These are phyloP conservation scores for Phytomonas sp. DNA, from an alignment of 208 protist genomes.

Conservation along the genomic window DNA sequence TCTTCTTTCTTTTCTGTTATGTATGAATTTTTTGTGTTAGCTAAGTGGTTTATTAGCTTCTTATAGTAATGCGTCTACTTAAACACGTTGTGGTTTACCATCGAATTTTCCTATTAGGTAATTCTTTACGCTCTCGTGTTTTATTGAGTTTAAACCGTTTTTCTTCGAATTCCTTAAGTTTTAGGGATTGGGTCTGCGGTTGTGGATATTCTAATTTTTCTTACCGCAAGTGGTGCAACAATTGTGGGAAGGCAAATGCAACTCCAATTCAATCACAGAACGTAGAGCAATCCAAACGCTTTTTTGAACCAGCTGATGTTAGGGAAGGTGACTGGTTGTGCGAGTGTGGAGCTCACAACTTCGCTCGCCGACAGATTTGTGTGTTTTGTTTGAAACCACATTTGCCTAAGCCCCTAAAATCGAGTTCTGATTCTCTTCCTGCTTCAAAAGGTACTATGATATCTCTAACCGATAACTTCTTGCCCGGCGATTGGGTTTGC, in stretches of 20 bases:
- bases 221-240: conserved; percentile 7
- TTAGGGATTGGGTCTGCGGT: conserved; percentile 62
- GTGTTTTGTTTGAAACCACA: too few relatives aligned
- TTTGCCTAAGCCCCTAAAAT: too few relatives aligned
- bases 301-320: conserved; percentile 3
- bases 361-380: conserved; percentile 18
- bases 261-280: too few relatives aligned
- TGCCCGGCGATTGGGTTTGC: conserved; percentile 23
- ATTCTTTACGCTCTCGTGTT: too few relatives aligned
- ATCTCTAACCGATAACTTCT: background rate
- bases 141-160: too few relatives aligned
- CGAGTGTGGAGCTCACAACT: conserved; percentile 66
- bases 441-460: background rate
- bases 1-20: too few relatives aligned
- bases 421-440: background rate
- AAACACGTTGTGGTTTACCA: too few relatives aligned
- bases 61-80: too few relatives aligned
- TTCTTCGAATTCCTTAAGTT: conserved; percentile 6
- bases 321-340: conserved; percentile 65
- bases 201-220: conserved; percentile 76
- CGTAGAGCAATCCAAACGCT: too few relatives aligned
- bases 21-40: too few relatives aligned
- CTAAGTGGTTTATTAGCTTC: too few relatives aligned
- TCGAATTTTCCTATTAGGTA: too few relatives aligned
- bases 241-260: background rate